Base-by-base conservation (phyloP, 805 yeast genomes). In the Metschnikowia amazonensis region DNA sequence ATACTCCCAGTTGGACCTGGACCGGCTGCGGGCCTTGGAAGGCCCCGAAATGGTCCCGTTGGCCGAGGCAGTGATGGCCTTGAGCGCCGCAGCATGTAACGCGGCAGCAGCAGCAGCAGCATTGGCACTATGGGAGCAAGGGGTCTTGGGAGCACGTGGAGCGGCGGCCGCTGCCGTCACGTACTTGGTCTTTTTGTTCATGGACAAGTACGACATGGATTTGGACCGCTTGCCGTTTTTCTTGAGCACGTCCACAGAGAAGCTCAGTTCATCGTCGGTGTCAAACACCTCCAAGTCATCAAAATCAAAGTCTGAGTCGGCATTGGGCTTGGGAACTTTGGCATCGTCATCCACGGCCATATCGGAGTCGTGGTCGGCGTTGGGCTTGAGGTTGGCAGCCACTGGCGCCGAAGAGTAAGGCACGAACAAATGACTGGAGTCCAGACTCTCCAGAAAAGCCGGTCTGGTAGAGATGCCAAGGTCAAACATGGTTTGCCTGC, bases 391-490 rank as follows among this genome's bases (percentile, higher is more conserved):
- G 3, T 85, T 77, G 11, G 89, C 89, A 13, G 90, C 81, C 1
- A 85, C 92, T 0, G 92, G 92, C 4, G 92, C 89, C 21, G 84
- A 75, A 33, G 81, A 72, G 55, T 85, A 85, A 5, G 92, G 92
- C 48, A 85, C 83, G 50, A 70, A 69, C 50, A 77, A 63, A 54
- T 75, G 75, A 13, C 74, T 65, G 43, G 68, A 58, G 27, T 72
- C 72, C 39, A 67, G 53, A 24, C 70, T 68, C n/a, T 70, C 76
- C 46, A 70, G 59, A 48, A 79, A 76, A 21, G 69, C 62, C 51
- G 70, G 65, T 52, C 70, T 71, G 24, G 41, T 32, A 31, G 62
- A 61, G 44, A 70, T 56, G 24, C 80, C 80, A 49, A 75, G 62
- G 53, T 77, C 82, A 56, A 67, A 75, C 68, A 77, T 75, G 14